phyloP scores from a whole-genome alignment of 2,329 filamentous ascomycete genomes.

The Xylogone sp. region DNA sequence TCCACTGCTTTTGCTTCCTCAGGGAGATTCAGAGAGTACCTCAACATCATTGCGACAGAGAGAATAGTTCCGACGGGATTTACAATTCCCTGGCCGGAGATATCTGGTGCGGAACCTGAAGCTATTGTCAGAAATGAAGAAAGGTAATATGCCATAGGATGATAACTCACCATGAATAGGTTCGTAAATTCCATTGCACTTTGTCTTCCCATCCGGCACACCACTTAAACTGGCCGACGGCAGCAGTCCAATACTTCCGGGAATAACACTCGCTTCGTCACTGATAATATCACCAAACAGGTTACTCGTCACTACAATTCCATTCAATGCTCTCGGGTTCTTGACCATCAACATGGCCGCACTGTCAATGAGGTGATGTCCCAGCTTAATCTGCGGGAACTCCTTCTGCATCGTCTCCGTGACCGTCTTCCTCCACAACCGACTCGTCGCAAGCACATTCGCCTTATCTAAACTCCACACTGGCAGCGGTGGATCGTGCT shows the following conservation, averaged over 20 bases:
- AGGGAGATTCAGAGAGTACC: slow-evolving; percentile 81
- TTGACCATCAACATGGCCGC: slow-evolving; percentile 99
- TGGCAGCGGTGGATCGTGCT: slow-evolving; percentile 68
- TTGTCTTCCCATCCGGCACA: slow-evolving; percentile 78
- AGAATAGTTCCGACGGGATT: slow-evolving; percentile 91
- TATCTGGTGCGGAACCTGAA: slow-evolving; percentile 82
- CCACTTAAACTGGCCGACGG: slow-evolving; percentile 85
- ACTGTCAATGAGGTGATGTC: slow-evolving; percentile 90
- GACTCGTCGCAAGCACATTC: slow-evolving; percentile 86
- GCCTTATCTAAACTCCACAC: slow-evolving; percentile 94
- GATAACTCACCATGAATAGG: slow-evolving; percentile 85
- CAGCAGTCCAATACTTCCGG: slow-evolving; percentile 81
- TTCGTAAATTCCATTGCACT: slow-evolving; percentile 94
- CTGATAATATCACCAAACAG: slow-evolving; percentile 94
- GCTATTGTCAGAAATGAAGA: background rate
- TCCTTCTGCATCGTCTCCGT: slow-evolving; percentile 81
- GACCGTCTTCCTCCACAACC: slow-evolving; percentile 86
- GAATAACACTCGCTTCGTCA: slow-evolving; percentile 93
- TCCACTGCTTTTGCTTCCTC: slow-evolving; percentile 77
- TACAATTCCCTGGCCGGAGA: slow-evolving; percentile 85
- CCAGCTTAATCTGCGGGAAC: slow-evolving; percentile 80
- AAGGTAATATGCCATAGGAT: too few species aligned
- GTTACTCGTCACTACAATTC: slow-evolving; percentile 89
- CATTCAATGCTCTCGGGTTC: slow-evolving; percentile 83
- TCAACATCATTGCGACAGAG: slow-evolving; percentile 92